Conservation (phyloP, 2,329 filamentous ascomycete genomes). For the Botrytis porri region DNA sequence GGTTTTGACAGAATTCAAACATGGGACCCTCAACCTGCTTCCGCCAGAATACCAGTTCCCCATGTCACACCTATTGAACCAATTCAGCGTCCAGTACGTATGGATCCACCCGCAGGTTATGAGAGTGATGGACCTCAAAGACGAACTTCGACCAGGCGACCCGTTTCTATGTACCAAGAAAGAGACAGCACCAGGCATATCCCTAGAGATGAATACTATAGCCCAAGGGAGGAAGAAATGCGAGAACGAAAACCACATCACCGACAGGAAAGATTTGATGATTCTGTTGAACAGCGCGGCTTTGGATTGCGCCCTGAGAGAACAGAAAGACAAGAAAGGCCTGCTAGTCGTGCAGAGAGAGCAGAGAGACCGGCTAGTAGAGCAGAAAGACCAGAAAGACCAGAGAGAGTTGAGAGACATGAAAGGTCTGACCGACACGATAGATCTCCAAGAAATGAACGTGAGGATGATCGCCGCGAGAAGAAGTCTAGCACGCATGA, state of each 20-base stretch:
- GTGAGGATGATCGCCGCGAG: constrained; percentile 19
- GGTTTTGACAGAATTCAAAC: constrained; percentile 65
- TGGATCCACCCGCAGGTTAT: constrained; percentile 27
- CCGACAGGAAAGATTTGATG: constrained; percentile 35
- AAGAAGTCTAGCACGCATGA: constrained; percentile 33
- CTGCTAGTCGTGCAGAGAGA: background rate
- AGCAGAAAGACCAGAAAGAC: constrained; percentile 21
- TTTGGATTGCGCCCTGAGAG: constrained; percentile 28
- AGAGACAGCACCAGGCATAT: constrained; percentile 25
- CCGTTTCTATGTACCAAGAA: constrained; percentile 35
- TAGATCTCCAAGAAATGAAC: constrained; percentile 21
- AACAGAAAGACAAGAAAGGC: constrained; percentile 18
- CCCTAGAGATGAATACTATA: constrained; percentile 36
- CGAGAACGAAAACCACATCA: constrained; percentile 21
- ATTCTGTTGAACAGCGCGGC: constrained; percentile 31
- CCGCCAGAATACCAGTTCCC: constrained; percentile 44
- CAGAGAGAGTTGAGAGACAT: constrained; percentile 21
- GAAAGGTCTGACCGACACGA: constrained; percentile 25
- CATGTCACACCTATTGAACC: constrained; percentile 34
- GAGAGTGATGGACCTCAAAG: constrained; percentile 36
- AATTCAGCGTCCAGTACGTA: constrained; percentile 29
- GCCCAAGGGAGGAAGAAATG: constrained; percentile 33
- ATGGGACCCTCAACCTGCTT: constrained; percentile 45
- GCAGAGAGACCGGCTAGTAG: constrained; percentile 6
- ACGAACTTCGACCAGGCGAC: constrained; percentile 35